These are phyloP conservation scores for Dactylellina drechsleri DNA, from an alignment of 2,329 filamentous ascomycete genomes.

Conservation along the genomic window DNA sequence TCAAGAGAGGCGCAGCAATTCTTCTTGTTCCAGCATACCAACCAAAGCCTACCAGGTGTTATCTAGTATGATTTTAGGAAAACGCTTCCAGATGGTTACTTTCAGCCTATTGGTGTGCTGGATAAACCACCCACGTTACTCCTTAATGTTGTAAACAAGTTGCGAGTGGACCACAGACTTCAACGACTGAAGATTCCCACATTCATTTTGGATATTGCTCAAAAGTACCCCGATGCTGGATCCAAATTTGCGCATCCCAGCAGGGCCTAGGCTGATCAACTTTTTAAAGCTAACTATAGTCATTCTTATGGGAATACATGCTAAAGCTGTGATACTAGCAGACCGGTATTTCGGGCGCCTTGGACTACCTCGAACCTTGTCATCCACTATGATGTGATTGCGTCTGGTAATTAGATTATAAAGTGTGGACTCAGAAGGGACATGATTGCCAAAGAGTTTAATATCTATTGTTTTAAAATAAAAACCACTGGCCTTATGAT, in stretches of 20 bases:
- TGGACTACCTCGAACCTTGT: background rate
- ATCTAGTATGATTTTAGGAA: slow-evolving; percentile 32
- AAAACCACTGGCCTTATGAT: slow-evolving; percentile 19
- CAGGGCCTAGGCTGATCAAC: slow-evolving; percentile 2
- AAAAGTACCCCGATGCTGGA: background rate
- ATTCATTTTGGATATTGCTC: background rate
- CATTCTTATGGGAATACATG: slow-evolving; percentile 2
- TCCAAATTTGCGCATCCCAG: background rate
- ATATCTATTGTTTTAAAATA: slow-evolving; percentile 21
- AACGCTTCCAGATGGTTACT: slow-evolving; percentile 10
- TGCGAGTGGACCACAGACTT: background rate
- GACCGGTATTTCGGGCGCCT: background rate
- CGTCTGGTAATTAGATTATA: slow-evolving; percentile 28
- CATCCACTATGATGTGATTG: slow-evolving; percentile 23
- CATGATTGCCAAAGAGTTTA: background rate
- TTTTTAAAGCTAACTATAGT: slow-evolving; percentile 18
- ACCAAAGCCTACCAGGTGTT: slow-evolving; percentile 1
- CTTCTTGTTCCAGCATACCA: too few species aligned
- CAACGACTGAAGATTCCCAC: background rate
- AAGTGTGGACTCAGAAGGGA: slow-evolving; percentile 13
- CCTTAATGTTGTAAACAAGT: slow-evolving; percentile 3
- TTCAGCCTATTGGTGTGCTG: slow-evolving; percentile 1
- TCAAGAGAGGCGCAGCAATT: too few species aligned
- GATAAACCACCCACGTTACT: slow-evolving; percentile 11
- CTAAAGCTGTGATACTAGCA: background rate